These are phyloP conservation scores for Chrysanthemum makinoi DNA, from an alignment of 129 eudicot genomes.

Conservation along the genomic window DNA sequence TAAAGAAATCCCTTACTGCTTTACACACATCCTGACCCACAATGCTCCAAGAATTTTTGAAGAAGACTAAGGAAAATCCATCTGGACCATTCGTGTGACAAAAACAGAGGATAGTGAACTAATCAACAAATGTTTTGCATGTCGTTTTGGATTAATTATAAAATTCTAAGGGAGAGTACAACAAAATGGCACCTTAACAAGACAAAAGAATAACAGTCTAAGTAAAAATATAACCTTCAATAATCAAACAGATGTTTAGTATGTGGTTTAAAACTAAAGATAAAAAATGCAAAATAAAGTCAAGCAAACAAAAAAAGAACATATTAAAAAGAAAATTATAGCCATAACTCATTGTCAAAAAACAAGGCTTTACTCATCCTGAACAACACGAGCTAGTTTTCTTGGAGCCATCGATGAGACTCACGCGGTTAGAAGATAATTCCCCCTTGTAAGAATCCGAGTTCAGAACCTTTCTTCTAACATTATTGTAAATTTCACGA, in stretches of 20 bases:
- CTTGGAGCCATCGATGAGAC: conserved; percentile 45
- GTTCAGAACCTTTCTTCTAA: conserved; percentile 69
- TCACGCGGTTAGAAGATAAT: conserved; percentile 69
- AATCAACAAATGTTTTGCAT: too few relatives aligned
- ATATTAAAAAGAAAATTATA: not conserved
- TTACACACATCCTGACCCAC: too few relatives aligned
- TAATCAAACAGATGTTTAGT: conserved; percentile 6
- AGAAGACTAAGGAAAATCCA: too few relatives aligned
- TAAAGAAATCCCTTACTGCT: too few relatives aligned
- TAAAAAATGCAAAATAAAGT: conserved; percentile 4
- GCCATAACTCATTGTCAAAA: conserved; percentile 15
- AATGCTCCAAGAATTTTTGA: too few relatives aligned
- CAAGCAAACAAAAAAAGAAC: conserved; percentile 7
- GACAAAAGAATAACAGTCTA: too few relatives aligned
- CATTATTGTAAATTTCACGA: conserved; percentile 56
- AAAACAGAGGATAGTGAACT: too few relatives aligned
- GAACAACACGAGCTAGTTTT: conserved; percentile 55
- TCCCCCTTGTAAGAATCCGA: conserved; percentile 83
- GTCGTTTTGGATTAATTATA: too few relatives aligned
- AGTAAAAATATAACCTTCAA: too few relatives aligned
- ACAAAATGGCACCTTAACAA: too few relatives aligned
- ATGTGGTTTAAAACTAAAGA: conserved; percentile 14
- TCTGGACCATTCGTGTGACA: too few relatives aligned
- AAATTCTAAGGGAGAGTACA: too few relatives aligned
- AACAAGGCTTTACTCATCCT: conserved; percentile 28